These are phyloP conservation scores for Cladosporium sp. DNA, from an alignment of 2,329 filamentous ascomycete species.

Conservation along the genomic window DNA sequence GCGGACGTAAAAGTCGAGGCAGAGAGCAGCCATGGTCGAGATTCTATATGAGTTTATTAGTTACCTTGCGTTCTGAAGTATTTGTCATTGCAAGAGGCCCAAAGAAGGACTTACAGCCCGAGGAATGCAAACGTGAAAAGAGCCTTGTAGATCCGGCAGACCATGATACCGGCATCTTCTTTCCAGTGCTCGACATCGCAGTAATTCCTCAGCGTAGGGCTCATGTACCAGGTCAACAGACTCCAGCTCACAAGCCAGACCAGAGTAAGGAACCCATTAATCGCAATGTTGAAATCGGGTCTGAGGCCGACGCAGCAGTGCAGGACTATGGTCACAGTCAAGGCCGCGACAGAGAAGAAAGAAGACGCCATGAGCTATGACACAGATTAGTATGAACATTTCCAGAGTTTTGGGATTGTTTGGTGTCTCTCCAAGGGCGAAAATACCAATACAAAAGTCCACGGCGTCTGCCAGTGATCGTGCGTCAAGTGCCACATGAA, in stretches of 20 bases:
- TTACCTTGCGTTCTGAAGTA: neutral
- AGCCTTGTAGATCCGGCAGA: slow-evolving; percentile 61
- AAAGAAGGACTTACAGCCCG: slow-evolving; percentile 43
- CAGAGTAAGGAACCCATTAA: slow-evolving; percentile 51
- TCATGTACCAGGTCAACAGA: slow-evolving; percentile 56
- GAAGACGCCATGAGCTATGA: slow-evolving; percentile 53
- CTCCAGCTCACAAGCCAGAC: slow-evolving; percentile 55
- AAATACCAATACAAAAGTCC: slow-evolving; percentile 61
- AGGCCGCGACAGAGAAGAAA: slow-evolving; percentile 53
- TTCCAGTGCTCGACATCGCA: slow-evolving; percentile 55
- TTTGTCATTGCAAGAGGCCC: neutral
- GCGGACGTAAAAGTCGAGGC: slow-evolving; percentile 53
- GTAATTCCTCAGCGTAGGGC: slow-evolving; percentile 52
- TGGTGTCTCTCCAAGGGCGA: neutral
- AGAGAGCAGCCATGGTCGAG: slow-evolving; percentile 48
- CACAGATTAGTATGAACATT: neutral
- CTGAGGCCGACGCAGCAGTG: slow-evolving; percentile 55
- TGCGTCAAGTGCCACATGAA: slow-evolving; percentile 57
- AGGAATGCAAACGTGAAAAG: slow-evolving; percentile 58
- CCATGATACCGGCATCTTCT: slow-evolving; percentile 54
- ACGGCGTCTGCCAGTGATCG: slow-evolving; percentile 55
- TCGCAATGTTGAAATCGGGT: slow-evolving; percentile 51
- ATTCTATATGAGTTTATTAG: slow-evolving; percentile 31
- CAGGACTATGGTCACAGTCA: slow-evolving; percentile 50
- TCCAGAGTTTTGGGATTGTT: neutral